Evolutionary conservation across 371 early-diverging fungal species (phyloP).

Genomic region (Blakeslea trispora): DNA sequence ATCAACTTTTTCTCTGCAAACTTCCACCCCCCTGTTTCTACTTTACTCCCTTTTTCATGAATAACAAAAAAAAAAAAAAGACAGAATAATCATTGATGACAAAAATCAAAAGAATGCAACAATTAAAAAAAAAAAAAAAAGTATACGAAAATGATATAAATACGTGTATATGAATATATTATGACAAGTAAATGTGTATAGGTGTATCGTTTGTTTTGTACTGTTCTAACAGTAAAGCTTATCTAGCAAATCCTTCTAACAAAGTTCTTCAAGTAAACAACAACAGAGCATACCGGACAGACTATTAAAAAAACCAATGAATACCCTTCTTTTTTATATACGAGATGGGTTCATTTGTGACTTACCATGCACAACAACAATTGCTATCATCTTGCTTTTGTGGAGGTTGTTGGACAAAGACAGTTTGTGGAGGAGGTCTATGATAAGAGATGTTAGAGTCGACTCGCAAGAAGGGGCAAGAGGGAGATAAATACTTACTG

Average conservation of each 20-base stretch:
- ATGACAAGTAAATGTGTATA: too few relatives aligned
- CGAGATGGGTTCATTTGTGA: not conserved
- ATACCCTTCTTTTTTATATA: not conserved
- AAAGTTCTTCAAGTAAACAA: conserved; percentile 10
- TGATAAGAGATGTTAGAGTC: not conserved
- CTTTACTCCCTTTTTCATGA: too few relatives aligned
- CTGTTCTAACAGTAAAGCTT: too few relatives aligned
- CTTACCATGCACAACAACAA: conserved; percentile 26
- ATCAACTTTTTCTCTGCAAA: too few relatives aligned
- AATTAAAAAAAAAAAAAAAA: too few relatives aligned
- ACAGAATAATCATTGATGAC: too few relatives aligned
- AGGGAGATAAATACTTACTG: not conserved
- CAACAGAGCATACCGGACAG: conserved; percentile 10
- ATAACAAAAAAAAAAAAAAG: too few relatives aligned
- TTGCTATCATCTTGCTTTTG: conserved; percentile 11
- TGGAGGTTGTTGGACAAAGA: conserved; percentile 18
- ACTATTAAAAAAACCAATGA: conserved; percentile 1
- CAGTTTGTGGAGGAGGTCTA: conserved; percentile 25
- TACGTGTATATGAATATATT: too few relatives aligned
- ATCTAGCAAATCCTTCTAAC: not conserved
- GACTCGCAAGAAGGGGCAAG: not conserved
- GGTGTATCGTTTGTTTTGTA: too few relatives aligned
- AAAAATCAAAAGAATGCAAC: too few relatives aligned
- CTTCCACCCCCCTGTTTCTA: too few relatives aligned
- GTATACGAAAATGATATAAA: too few relatives aligned